Evolutionary conservation across 345 rosid genomes (phyloP).

Genomic region (Aquilaria malaccensis): DNA sequence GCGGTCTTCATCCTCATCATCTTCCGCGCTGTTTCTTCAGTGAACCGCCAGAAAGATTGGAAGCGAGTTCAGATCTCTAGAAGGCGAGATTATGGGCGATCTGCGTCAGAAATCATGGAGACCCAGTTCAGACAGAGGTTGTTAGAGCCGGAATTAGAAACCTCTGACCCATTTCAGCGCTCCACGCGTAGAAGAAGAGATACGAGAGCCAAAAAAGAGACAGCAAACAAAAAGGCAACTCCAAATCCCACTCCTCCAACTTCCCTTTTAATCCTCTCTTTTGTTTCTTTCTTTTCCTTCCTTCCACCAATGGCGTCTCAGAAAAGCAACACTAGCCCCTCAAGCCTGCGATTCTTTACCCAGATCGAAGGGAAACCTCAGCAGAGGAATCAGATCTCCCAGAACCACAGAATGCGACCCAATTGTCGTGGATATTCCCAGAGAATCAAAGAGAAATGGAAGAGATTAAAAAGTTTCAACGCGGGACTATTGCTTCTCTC

Average conservation of each 20-base stretch:
- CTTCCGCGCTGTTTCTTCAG: constrained; percentile 15
- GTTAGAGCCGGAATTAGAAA: constrained; percentile 15
- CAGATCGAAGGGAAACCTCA: neutral
- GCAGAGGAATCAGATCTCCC: constrained; percentile 12
- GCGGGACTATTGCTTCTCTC: neutral
- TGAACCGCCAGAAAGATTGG: neutral
- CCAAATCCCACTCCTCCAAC: no score
- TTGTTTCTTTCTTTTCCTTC: constrained; percentile 1
- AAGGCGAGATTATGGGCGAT: constrained; percentile 15
- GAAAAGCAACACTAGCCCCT: constrained; percentile 3
- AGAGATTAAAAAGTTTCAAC: constrained; percentile 10
- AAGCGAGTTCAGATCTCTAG: constrained; percentile 31
- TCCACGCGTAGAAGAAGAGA: constrained; percentile 27
- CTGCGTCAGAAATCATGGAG: constrained; percentile 30
- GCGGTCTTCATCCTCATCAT: constrained; percentile 80
- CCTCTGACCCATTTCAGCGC: constrained; percentile 21
- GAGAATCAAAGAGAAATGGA: constrained; percentile 15
- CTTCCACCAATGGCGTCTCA: constrained; percentile 20
- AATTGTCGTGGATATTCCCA: neutral
- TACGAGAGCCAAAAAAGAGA: constrained; percentile 6
- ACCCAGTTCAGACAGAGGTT: constrained; percentile 31
- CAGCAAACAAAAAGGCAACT: neutral
- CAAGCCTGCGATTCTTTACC: constrained; percentile 8
- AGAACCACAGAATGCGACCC: constrained; percentile 4
- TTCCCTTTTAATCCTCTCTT: constrained; percentile 1